Evolutionary conservation across 2,329 filamentous ascomycete species (phyloP).

Genomic region (Fusarium fujikuroi): DNA sequence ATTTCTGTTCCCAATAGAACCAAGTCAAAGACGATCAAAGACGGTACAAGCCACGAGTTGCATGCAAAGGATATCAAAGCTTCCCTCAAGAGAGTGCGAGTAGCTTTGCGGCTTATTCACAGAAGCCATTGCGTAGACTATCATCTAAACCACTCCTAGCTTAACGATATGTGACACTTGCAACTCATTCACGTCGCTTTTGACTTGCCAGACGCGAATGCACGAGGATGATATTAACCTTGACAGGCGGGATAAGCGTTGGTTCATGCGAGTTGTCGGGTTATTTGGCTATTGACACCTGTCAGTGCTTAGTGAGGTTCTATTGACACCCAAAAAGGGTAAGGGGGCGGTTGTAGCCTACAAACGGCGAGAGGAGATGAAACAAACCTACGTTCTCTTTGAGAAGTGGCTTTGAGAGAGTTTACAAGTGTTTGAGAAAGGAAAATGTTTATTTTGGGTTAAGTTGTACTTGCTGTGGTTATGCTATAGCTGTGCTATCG

Average conservation of each 20-base stretch:
- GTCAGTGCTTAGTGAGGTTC: constrained; percentile 38
- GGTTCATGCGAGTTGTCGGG: neutral
- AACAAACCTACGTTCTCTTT: constrained; percentile 4
- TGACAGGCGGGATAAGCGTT: neutral
- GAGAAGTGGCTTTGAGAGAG: neutral
- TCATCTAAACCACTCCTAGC: neutral
- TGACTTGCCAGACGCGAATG: constrained; percentile 10
- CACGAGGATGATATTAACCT: neutral
- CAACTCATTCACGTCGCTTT: neutral
- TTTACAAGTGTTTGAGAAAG: neutral
- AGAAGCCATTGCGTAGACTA: neutral
- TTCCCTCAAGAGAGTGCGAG: neutral
- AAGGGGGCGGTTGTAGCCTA: constrained; percentile 16
- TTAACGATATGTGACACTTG: neutral
- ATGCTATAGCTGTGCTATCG: neutral
- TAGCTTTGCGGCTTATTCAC: constrained; percentile 23
- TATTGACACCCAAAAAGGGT: constrained; percentile 43
- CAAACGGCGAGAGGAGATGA: constrained; percentile 9
- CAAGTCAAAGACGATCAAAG: constrained; percentile 8
- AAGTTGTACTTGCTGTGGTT: neutral
- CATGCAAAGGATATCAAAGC: neutral
- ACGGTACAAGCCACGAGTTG: neutral
- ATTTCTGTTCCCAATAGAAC: neutral
- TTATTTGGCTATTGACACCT: constrained; percentile 16
- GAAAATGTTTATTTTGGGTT: too few species aligned